Conservation (phyloP, 331 rosid species). For the Cydonia oblonga region DNA sequence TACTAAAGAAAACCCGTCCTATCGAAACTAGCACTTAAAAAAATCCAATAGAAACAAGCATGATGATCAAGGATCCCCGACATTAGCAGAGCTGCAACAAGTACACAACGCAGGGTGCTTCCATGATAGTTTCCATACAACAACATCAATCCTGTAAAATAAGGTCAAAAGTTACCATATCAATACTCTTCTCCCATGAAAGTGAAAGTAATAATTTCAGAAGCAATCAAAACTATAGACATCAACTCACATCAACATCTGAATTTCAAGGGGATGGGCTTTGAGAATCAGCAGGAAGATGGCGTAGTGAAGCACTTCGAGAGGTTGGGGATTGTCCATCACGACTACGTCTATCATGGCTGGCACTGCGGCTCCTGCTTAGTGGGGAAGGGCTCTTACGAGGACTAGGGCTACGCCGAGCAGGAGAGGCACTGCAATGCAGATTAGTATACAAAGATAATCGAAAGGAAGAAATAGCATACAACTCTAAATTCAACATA, state of each 20-base stretch:
- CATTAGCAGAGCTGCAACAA: conserved; percentile 29
- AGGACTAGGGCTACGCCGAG: conserved; percentile 42
- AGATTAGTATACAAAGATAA: neutral
- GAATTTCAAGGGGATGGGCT: conserved; percentile 49
- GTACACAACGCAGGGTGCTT: conserved; percentile 5
- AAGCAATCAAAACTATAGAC: neutral
- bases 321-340: conserved; percentile 41
- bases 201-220: neutral
- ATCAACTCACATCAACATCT: conserved; percentile 54
- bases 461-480: neutral
- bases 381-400: conserved; percentile 42
- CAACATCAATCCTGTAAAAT: conserved; percentile 35
- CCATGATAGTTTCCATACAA: conserved; percentile 7
- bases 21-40: conserved; percentile 44
- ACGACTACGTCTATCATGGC: conserved; percentile 35
- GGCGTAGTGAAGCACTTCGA: conserved; percentile 47
- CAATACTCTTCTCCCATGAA: neutral
- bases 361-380: conserved; percentile 32
- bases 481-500: neutral
- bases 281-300: conserved; percentile 35
- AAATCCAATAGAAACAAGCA: conserved; percentile 33
- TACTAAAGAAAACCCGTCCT: conserved; percentile 40
- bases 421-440: conserved; percentile 50
- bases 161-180: neutral
- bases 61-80: conserved; percentile 24